Percentiles rank a stretch among this genome's conserved stretches.
These are phyloP conservation scores for Pelargonium myrrhifolium DNA, from an alignment of 441 rosid genomes.

Conservation along the genomic window DNA sequence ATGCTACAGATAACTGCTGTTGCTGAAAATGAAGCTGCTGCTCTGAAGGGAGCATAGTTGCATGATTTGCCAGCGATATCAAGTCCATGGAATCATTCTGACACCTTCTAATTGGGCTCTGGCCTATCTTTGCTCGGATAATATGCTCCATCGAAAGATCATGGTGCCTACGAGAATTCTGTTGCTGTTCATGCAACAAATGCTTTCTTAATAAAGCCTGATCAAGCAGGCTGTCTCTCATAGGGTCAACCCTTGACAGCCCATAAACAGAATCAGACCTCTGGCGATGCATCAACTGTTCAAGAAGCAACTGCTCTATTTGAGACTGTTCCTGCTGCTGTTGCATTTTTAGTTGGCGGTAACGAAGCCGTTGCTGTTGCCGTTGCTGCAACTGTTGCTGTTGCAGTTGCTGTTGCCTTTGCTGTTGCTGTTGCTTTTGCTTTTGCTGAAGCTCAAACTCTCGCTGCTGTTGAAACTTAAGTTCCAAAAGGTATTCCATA, in stretches of 20 bases:
- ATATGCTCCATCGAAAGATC: slow-evolving; percentile 26
- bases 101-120: slow-evolving; percentile 18
- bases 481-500: slow-evolving; percentile 43
- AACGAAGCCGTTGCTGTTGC: slow-evolving; percentile 14
- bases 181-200: slow-evolving; percentile 22
- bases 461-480: slow-evolving; percentile 44
- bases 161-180: slow-evolving; percentile 18
- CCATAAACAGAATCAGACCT: slow-evolving; percentile 26
- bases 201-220: slow-evolving; percentile 21
- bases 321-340: slow-evolving; percentile 17
- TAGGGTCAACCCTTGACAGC: slow-evolving; percentile 16
- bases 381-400: slow-evolving; percentile 43
- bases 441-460: slow-evolving; percentile 37
- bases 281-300: slow-evolving; percentile 25
- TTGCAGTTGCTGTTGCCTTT: slow-evolving; percentile 17
- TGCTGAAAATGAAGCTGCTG: slow-evolving; percentile 29
- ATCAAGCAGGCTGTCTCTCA: slow-evolving; percentile 20
- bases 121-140: slow-evolving; percentile 23
- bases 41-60: slow-evolving; percentile 18
- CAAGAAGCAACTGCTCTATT: slow-evolving; percentile 14
- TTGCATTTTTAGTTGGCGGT: slow-evolving; percentile 19
- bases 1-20: slow-evolving; percentile 27
- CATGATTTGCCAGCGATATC: slow-evolving; percentile 12
- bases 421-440: too few relatives aligned
- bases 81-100: slow-evolving; percentile 21